A percentile compares a stretch with the other conserved stretches of the same genome.
Conservation (phyloP, 306 rosid species). For the Hippophae rhamnoides region DNA sequence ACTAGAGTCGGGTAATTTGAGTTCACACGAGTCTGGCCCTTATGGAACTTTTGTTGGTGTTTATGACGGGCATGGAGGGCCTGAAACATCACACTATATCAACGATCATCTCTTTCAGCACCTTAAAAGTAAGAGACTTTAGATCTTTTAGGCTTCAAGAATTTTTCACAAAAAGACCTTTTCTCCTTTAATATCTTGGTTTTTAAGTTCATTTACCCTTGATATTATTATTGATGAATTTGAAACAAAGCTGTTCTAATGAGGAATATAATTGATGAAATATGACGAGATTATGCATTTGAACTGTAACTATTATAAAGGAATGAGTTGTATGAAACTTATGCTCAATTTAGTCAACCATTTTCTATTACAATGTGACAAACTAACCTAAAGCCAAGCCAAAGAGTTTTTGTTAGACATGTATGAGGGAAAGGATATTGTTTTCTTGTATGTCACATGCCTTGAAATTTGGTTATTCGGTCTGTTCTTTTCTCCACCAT, state of each 20-base stretch:
- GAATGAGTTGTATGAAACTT: neutral
- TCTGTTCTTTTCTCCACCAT: constrained; percentile 1
- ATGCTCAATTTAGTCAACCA: neutral
- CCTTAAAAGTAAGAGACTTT: constrained; percentile 33
- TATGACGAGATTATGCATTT: neutral
- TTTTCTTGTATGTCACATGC: neutral
- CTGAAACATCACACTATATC: constrained; percentile 41
- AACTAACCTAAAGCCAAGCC: neutral
- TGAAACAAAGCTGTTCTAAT: neutral
- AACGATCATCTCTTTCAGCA: constrained; percentile 44
- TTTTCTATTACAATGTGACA: neutral
- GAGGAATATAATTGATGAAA: neutral
- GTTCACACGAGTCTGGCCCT: constrained; percentile 36
- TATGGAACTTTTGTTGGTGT: constrained; percentile 43
- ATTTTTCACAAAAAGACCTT: neutral
- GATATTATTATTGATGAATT: constrained; percentile 1
- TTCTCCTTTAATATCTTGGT: neutral
- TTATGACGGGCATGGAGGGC: constrained; percentile 51
- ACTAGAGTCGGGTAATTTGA: constrained; percentile 42
- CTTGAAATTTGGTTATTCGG: neutral
- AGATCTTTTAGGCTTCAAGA: neutral
- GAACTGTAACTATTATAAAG: neutral
- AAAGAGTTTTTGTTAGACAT: neutral
- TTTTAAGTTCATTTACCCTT: neutral
- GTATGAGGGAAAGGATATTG: neutral